phyloP scores from a whole-genome alignment of 2,329 filamentous ascomycete genomes.

The Fusarium verrucosum region DNA sequence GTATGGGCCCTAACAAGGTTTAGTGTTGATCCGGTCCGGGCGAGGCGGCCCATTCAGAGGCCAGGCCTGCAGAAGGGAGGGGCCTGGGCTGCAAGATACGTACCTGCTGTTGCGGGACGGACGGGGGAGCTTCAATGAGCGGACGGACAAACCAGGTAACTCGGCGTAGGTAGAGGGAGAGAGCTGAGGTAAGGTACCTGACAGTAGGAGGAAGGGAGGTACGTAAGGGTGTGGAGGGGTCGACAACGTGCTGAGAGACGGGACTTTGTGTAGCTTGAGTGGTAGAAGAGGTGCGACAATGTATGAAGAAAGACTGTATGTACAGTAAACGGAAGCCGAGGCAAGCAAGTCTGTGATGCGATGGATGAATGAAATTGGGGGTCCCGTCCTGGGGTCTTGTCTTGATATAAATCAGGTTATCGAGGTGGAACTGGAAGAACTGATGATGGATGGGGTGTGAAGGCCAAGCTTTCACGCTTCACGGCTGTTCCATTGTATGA shows the following conservation, averaged over 20 bases:
- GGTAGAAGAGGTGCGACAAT: neutral
- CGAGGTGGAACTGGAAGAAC: neutral
- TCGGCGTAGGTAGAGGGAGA: neutral
- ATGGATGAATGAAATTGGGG: neutral
- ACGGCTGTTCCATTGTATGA: neutral
- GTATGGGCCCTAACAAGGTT: conserved; percentile 49
- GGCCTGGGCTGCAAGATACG: conserved; percentile 22
- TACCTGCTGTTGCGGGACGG: conserved; percentile 23
- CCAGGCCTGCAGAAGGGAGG: conserved; percentile 24
- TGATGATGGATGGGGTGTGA: conserved; percentile 19
- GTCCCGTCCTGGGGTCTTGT: conserved; percentile 2
- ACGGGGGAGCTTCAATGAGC: conserved; percentile 27
- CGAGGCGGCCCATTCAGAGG: conserved; percentile 44
- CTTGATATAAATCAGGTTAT: conserved; percentile 30
- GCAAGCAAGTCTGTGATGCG: too few species aligned
- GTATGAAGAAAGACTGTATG: neutral
- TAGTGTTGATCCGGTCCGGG: conserved; percentile 53
- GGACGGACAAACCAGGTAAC: conserved; percentile 25
- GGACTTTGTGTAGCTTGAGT: conserved; percentile 12
- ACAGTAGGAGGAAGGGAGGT: neutral
- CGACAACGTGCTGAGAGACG: conserved; percentile 2
- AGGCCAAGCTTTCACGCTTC: conserved; percentile 12
- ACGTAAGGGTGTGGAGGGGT: conserved; percentile 9
- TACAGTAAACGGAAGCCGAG: neutral
- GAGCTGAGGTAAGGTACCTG: conserved; percentile 12